Conservation (phyloP, 176 grass and related monocot species). For the Eragrostis curvula region DNA sequence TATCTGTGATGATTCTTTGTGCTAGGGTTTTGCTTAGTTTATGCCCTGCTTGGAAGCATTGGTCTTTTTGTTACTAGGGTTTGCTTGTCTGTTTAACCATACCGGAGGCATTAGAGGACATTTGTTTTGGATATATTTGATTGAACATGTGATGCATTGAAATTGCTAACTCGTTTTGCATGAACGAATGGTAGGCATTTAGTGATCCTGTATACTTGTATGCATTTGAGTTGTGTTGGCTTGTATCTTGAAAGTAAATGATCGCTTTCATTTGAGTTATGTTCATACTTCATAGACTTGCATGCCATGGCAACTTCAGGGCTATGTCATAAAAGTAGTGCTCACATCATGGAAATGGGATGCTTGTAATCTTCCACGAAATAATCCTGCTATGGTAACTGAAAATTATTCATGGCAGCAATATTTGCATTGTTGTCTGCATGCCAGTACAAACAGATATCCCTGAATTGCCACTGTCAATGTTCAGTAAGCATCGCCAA, state of each 20-base stretch:
- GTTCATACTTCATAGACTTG: neutral
- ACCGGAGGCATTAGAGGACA: constrained; percentile 7
- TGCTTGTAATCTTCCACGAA: neutral
- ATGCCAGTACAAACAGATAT: neutral
- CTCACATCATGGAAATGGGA: neutral
- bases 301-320: neutral
- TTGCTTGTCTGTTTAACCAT: neutral
- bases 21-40: neutral
- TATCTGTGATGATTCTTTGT: neutral
- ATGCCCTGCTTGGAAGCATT: neutral
- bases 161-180: neutral
- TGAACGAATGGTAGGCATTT: constrained; percentile 9
- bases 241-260: neutral
- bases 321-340: neutral
- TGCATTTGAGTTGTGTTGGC: neutral
- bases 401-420: neutral
- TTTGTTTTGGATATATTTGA: neutral
- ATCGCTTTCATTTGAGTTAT: neutral
- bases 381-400: neutral
- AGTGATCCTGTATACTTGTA: neutral
- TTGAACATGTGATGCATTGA: neutral
- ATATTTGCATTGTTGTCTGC: neutral
- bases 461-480: neutral
- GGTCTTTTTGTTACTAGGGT: neutral
- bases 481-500: neutral